Evolutionary conservation across 371 early-diverging fungal species (phyloP), one percentile per base, ranked within the genome.

Genomic region (Conidiobolus incongruus): DNA sequence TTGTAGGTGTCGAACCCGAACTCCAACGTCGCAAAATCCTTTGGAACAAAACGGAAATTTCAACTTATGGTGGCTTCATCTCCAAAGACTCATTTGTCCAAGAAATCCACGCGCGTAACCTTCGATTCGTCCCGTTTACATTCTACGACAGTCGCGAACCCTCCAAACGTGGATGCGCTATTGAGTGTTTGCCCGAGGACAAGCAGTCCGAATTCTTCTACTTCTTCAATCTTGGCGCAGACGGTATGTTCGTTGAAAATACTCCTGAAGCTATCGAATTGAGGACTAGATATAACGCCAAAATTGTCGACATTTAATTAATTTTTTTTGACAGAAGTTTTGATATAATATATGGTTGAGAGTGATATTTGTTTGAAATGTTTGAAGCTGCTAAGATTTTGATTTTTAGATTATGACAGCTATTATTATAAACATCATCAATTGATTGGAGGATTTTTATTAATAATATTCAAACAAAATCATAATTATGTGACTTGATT

Each of bases 171-270:
- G 44, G 44, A 8, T 44, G 44, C 23, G 13, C 8, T 3, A 19
- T 19, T 12, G n/a, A 29, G 8, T 41, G 42, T 20, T 29, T 31
- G n/a, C 29, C 19, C 1, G 40, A 29, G 4, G 22, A 40, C 15
- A 33, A 43, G 7, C 15, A 22, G 1, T 47, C 52, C 24, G 62
- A 62, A 49, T 41, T 55, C 16, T 47, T 40, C 20, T 47, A 53
- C 46, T 60, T 59, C 38, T 62, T 62, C 23, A 39, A 34, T 1
- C 34, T 53, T 32, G 62, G 62, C 29, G 37, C 45, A 10, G 62
- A 62, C 47, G 60, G 51, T 37, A 32, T 62, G 45, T 62, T 62
- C 50, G 55, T 57, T 31, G 62, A 62, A 26, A 55, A 61, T 33
- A 50, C 56, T 35, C 50, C 49, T 6, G 59, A 61, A 34, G 54